These are phyloP conservation scores for Epichloe sylvatica DNA, from an alignment of 2,329 filamentous ascomycete species.

Conservation along the genomic window DNA sequence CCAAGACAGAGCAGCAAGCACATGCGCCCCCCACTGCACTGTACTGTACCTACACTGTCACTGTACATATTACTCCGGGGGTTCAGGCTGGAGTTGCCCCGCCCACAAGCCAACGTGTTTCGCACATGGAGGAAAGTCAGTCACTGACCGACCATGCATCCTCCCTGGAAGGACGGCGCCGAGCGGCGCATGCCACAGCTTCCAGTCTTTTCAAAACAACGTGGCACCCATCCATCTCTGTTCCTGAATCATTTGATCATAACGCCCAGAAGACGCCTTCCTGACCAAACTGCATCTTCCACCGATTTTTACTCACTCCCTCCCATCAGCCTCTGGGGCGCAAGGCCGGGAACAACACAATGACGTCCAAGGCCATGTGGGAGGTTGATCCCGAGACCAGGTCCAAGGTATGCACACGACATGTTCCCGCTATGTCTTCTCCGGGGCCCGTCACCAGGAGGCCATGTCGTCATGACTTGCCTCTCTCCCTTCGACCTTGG, in stretches of 20 bases:
- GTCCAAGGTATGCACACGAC: constrained; percentile 55
- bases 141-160: too few relatives aligned
- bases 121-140: too few relatives aligned
- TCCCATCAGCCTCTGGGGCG: not conserved
- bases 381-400: constrained; percentile 96
- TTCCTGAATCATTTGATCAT: not conserved
- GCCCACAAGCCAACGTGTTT: not conserved
- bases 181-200: not conserved
- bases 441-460: not conserved
- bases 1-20: too few relatives aligned
- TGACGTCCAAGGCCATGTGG: constrained; percentile 77
- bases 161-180: not conserved
- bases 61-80: not conserved
- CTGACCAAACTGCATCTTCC: not conserved
- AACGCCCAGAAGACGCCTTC: not conserved
- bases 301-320: not conserved
- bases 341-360: constrained; percentile 15
- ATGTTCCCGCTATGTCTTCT: not conserved
- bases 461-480: constrained; percentile 4
- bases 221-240: not conserved
- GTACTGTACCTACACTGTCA: too few relatives aligned
- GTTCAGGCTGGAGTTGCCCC: not conserved
- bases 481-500: not conserved
- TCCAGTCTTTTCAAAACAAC: not conserved
- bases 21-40: too few relatives aligned